Base-by-base conservation (phyloP, 331 rosid species). In the Spiraea crenata region DNA sequence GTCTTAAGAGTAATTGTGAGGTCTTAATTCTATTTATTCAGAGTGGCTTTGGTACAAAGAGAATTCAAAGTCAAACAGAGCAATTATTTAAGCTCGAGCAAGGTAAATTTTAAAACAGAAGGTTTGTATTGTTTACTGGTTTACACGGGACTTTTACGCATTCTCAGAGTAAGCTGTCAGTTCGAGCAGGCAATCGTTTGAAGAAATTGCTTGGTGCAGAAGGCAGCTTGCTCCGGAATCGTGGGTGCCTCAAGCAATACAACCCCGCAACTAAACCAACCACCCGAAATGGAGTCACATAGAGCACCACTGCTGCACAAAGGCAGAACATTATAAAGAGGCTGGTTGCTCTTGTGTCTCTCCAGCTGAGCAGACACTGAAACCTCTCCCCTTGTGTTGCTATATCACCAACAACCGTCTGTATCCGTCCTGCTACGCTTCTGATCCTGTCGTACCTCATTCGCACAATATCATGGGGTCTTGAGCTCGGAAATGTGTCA, bases 351-450 rank as follows among this genome's bases (percentile, higher is more conserved):
- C 97, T 87, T 1, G 97, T 83, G 73, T 93, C 98, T 81, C 98
- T 88, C 97, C 97, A 93, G 63, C 97, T 90, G 37, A 90, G 76
- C 44, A 93, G 72, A 40, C 95, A 88, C 58, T 90, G 97, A 72
- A 90, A 41, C 40, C 97, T 90, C 83, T 93, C 98, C 25, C 97
- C 98, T 42, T 90, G 98, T 17, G 96, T 89, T 31, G 97, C 96
- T 56, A 93, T 85, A 83, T 93, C 97, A 3, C 97, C 98, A 20
- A 93, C 98, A 10, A 93, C 84, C 0, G 98, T 88, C 39, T 93
- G 98, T 70, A 90, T 90, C 83, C 97, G 87, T 39, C 98, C 97
- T 0, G 97, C 97, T 9, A 93, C 92, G 57, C 95, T 87, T 64
- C 98, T 73, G 15, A 93, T 87, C 62, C 96, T 79, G 44, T 93